Evolutionary conservation across 495 filamentous ascomycete genomes (phyloP).

Genomic region (Penicillium bovifimosum): DNA sequence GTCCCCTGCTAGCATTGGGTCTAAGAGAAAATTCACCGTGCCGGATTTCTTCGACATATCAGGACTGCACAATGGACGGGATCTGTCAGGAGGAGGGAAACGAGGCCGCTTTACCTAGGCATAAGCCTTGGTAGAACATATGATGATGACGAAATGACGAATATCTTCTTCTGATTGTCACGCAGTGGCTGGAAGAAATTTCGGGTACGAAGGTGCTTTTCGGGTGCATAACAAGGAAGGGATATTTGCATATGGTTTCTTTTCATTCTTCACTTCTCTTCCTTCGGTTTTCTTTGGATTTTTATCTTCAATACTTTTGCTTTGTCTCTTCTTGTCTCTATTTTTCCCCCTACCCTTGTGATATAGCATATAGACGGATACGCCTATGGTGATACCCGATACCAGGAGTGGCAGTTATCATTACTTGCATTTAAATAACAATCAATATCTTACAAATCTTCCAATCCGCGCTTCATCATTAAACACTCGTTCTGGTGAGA

Average conservation of each 20-base stretch:
- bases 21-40: slow-evolving; percentile 72
- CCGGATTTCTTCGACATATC: slow-evolving; percentile 81
- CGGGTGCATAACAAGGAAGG: slow-evolving; percentile 37
- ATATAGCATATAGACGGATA: slow-evolving; percentile 40
- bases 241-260: slow-evolving; percentile 33
- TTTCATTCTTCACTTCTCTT: slow-evolving; percentile 13
- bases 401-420: slow-evolving; percentile 36
- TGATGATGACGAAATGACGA: slow-evolving; percentile 38
- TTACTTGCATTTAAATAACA: slow-evolving; percentile 24
- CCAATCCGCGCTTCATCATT: background rate
- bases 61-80: slow-evolving; percentile 57
- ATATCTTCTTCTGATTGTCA: slow-evolving; percentile 34
- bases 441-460: slow-evolving; percentile 22
- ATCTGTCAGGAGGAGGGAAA: slow-evolving; percentile 64
- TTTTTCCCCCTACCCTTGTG: slow-evolving; percentile 11
- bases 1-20: slow-evolving; percentile 52
- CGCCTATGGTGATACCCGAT: slow-evolving; percentile 40
- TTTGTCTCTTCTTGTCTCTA: slow-evolving; percentile 9
- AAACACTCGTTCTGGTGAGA: slow-evolving; percentile 4
- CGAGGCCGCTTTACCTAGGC: slow-evolving; percentile 59
- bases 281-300: slow-evolving; percentile 5
- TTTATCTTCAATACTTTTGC: background rate
- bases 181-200: slow-evolving; percentile 30
- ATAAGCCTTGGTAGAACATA: slow-evolving; percentile 21
- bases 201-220: slow-evolving; percentile 19